Conservation (phyloP, 1,284 basidiomycete genomes). For the Rhodotorula glutinis region DNA sequence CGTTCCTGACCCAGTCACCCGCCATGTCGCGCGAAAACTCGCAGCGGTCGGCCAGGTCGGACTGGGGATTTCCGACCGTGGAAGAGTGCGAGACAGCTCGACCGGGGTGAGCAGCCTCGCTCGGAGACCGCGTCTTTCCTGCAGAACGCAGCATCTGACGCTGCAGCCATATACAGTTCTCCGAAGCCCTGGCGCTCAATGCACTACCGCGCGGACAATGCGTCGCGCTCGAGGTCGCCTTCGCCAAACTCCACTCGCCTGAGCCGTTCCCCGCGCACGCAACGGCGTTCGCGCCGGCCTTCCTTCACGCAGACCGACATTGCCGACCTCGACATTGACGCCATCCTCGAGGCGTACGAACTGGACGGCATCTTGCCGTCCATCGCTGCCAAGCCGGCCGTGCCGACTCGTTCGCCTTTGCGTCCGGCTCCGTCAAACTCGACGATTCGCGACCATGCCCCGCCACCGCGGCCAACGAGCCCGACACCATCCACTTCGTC, state of each 20-base stretch:
- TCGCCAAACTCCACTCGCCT: too few relatives aligned
- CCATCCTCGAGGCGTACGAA: slow-evolving; percentile 28
- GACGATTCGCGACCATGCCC: slow-evolving; percentile 1
- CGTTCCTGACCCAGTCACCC: too few relatives aligned
- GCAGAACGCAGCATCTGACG: not conserved
- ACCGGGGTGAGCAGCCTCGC: too few relatives aligned
- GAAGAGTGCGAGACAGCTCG: too few relatives aligned
- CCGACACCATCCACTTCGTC: slow-evolving; percentile 1
- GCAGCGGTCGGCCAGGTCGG: too few relatives aligned
- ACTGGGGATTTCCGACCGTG: too few relatives aligned
- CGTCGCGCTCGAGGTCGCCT: not conserved
- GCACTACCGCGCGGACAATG: not conserved
- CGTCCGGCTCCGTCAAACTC: not conserved
- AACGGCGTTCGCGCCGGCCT: slow-evolving; percentile 7
- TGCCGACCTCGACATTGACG: slow-evolving; percentile 35
- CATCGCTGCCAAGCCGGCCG: not conserved
- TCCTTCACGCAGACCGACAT: slow-evolving; percentile 26
- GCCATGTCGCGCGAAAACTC: too few relatives aligned
- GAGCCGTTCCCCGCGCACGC: not conserved
- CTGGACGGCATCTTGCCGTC: not conserved
- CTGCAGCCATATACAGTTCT: not conserved
- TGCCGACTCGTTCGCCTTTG: not conserved
- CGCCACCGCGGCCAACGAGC: not conserved
- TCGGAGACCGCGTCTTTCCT: too few relatives aligned
- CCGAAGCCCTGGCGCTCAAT: not conserved